These are phyloP conservation scores for Lachnellula cervina DNA, from an alignment of 2,329 filamentous ascomycete genomes.

Conservation along the genomic window DNA sequence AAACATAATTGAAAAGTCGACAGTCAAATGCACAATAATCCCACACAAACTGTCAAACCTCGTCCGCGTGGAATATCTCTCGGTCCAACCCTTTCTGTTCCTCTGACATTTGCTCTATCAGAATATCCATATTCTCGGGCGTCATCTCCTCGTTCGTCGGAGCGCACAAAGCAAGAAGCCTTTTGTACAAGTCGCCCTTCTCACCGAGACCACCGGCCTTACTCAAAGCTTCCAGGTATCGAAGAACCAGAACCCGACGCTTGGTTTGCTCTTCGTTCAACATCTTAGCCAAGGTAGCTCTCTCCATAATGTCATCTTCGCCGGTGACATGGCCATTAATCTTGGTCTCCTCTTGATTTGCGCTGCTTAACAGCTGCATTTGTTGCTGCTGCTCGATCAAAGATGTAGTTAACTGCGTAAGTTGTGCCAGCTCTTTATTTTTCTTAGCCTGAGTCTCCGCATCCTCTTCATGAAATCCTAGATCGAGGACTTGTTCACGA, in stretches of 20 bases:
- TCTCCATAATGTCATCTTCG: slow-evolving; percentile 47
- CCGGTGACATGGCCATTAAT: slow-evolving; percentile 44
- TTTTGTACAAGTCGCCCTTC: slow-evolving; percentile 63
- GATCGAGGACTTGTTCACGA: slow-evolving; percentile 54
- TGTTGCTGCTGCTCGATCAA: slow-evolving; percentile 45
- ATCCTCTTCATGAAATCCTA: slow-evolving; percentile 32
- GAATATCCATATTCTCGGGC: neutral
- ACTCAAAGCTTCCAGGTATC: slow-evolving; percentile 64
- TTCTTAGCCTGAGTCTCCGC: slow-evolving; percentile 14
- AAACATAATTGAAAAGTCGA: neutral
- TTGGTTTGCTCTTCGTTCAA: slow-evolving; percentile 50
- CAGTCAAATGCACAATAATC: neutral
- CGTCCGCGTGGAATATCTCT: neutral
- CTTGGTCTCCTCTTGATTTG: slow-evolving; percentile 44
- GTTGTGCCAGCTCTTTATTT: slow-evolving; percentile 19
- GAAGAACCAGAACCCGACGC: slow-evolving; percentile 51
- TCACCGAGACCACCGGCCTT: slow-evolving; percentile 63
- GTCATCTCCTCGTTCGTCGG: neutral
- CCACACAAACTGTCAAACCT: neutral
- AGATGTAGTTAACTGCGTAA: slow-evolving; percentile 22
- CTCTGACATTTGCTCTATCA: neutral
- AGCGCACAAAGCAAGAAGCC: neutral
- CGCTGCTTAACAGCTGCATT: slow-evolving; percentile 32
- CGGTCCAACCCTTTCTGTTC: neutral
- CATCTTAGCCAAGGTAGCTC: slow-evolving; percentile 53